phyloP scores from a whole-genome alignment of 805 yeast species.

The Ogataea degrootiae region DNA sequence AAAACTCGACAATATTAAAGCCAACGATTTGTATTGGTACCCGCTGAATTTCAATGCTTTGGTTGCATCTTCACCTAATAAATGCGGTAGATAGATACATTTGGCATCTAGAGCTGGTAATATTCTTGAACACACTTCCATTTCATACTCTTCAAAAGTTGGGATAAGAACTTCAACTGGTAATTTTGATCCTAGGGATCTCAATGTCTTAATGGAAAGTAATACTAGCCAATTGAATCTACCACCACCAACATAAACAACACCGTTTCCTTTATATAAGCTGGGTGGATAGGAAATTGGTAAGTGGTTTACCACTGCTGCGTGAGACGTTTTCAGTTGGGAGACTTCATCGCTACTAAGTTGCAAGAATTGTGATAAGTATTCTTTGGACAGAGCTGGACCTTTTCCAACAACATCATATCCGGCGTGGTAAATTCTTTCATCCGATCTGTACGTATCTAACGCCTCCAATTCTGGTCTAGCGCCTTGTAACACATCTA shows the following conservation, averaged over 20 bases:
- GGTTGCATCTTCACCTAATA: constrained; percentile 49
- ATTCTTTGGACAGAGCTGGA: constrained; percentile 48
- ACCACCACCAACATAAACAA: constrained; percentile 76
- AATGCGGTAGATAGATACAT: constrained; percentile 58
- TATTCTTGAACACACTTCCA: constrained; percentile 55
- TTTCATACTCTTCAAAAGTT: constrained; percentile 60
- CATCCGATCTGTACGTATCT: constrained; percentile 38
- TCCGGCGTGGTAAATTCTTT: constrained; percentile 51
- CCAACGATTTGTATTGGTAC: constrained; percentile 63
- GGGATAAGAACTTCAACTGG: constrained; percentile 86
- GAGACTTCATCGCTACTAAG: constrained; percentile 38
- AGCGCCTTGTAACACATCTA: constrained; percentile 24
- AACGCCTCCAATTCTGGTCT: constrained; percentile 31
- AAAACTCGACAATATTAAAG: constrained; percentile 63
- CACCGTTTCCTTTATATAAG: constrained; percentile 50
- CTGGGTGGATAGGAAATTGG: constrained; percentile 44
- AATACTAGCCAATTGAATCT: constrained; percentile 65
- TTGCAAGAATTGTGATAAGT: constrained; percentile 45
- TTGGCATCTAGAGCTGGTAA: constrained; percentile 58
- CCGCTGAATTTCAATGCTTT: constrained; percentile 42
- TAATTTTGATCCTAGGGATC: constrained; percentile 57
- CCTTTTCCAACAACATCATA: constrained; percentile 36
- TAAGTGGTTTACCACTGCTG: constrained; percentile 37
- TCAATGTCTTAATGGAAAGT: constrained; percentile 54
- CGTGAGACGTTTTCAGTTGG: constrained; percentile 44